phyloP scores from a whole-genome alignment of 345 rosid genomes.

The Murraya paniculata region DNA sequence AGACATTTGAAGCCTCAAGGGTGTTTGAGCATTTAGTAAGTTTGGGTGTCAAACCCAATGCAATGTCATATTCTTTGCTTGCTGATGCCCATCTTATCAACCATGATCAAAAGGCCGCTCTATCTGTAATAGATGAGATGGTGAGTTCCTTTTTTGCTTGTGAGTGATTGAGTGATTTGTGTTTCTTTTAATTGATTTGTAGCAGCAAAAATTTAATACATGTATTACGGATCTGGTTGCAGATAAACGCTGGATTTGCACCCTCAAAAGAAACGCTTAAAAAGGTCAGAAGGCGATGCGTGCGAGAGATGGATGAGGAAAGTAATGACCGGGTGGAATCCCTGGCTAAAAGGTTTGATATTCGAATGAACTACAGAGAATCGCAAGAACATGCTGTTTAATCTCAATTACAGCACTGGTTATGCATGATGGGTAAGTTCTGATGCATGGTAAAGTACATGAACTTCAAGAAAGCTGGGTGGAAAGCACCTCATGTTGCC shows the following conservation, averaged over 20 bases:
- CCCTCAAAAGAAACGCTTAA: constrained; percentile 79
- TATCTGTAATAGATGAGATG: constrained; percentile 65
- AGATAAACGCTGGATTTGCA: constrained; percentile 72
- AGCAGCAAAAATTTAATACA: constrained; percentile 3
- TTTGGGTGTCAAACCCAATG: constrained; percentile 80
- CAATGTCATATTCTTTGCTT: constrained; percentile 71
- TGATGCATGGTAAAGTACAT: background rate
- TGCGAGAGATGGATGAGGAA: constrained; percentile 74
- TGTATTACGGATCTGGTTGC: constrained; percentile 21
- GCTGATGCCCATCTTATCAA: constrained; percentile 88
- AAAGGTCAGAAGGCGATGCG: constrained; percentile 80
- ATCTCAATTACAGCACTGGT: constrained; percentile 59
- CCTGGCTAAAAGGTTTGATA: constrained; percentile 51
- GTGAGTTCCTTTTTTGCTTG: constrained; percentile 34
- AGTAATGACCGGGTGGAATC: constrained; percentile 52
- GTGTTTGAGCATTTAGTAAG: constrained; percentile 79
- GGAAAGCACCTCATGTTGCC: background rate
- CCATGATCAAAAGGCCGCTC: constrained; percentile 80
- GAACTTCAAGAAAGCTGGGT: background rate
- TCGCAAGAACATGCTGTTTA: constrained; percentile 71
- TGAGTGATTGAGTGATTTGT: background rate
- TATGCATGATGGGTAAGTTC: constrained; percentile 39
- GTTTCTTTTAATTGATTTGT: background rate
- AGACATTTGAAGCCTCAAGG: constrained; percentile 83
- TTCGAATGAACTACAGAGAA: constrained; percentile 67